Evolutionary conservation across 495 filamentous ascomycete species (phyloP).

Genomic region (Umbilicaria muhlenbergii): DNA sequence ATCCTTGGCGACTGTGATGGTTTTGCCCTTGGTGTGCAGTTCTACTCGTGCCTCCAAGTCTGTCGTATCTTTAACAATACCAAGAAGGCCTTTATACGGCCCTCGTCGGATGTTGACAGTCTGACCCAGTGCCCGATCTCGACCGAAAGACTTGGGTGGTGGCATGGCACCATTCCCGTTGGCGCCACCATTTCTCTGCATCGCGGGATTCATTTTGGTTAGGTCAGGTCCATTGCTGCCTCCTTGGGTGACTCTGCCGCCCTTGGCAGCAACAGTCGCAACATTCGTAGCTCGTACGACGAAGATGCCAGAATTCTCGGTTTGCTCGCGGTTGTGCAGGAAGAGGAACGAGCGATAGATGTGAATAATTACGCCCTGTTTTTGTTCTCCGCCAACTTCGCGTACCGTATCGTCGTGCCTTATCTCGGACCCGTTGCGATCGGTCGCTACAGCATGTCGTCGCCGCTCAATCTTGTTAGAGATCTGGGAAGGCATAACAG

Average conservation of each 20-base stretch:
- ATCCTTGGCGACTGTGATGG: slow-evolving; percentile 64
- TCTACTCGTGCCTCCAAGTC: slow-evolving; percentile 76
- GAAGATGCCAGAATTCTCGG: slow-evolving; percentile 79
- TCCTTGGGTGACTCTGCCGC: slow-evolving; percentile 45
- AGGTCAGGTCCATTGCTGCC: slow-evolving; percentile 50
- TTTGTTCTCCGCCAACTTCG: slow-evolving; percentile 71
- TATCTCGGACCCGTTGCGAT: slow-evolving; percentile 88
- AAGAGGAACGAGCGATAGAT: slow-evolving; percentile 84
- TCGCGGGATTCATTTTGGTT: slow-evolving; percentile 80
- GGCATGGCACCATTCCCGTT: slow-evolving; percentile 41
- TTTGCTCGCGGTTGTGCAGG: slow-evolving; percentile 65
- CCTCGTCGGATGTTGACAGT: slow-evolving; percentile 76
- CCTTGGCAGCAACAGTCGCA: slow-evolving; percentile 78
- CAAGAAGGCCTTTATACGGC: slow-evolving; percentile 79
- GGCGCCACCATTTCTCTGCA: slow-evolving; percentile 44
- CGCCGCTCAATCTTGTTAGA: slow-evolving; percentile 70
- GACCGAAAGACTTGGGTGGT: slow-evolving; percentile 62
- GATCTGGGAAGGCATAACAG: slow-evolving; percentile 79
- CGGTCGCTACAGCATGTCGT: slow-evolving; percentile 73
- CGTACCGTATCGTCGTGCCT: slow-evolving; percentile 81
- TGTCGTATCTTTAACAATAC: slow-evolving; percentile 86
- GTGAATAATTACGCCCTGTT: slow-evolving; percentile 76
- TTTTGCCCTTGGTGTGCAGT: slow-evolving; percentile 81
- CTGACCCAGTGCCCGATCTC: slow-evolving; percentile 78
- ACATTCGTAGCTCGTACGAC: slow-evolving; percentile 78